Base-by-base conservation (phyloP, 768 basidiomycete species). In the Hygrophorus russula region DNA sequence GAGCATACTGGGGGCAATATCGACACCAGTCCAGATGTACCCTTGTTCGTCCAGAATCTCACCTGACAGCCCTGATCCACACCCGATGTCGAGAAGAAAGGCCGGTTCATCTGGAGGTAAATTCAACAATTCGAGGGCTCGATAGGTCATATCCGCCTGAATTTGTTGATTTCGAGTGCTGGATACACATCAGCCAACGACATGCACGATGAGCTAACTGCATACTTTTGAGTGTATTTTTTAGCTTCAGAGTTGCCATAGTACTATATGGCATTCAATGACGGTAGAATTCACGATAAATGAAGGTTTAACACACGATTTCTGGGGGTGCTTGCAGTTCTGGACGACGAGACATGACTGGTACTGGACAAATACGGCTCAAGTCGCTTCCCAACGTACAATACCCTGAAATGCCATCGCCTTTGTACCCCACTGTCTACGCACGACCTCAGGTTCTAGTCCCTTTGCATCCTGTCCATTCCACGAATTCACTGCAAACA, bases 81-180 rank as follows among this genome's bases (percentile, higher is more conserved):
- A 98, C 2, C 96, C 96, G 45, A 99, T 91, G 59, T 99, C 96
- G 28, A 98, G 74, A 12, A 99, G 65, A 55, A 85, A 87, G 0
- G 86, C 82, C 0, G 92, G 78, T 46, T 90, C 70, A 36, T 80
- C 83, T 37, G 73, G 71, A 8, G 91, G 82, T 30, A 97, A 63
- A 51, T 80, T 85, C 34, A 98, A 70, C 9, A 99, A 71, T 59
- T 98, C 96, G 28, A 99, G 66, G 2, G 93, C 93, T 51, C 96
- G 76, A 53, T 92, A 87, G 12, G 96, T 96, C 96, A 99, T 97
- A 49, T 93, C 82, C 8, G 91, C 84, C 58, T 99, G 96, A 48
- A 99, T 92, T 59, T 84, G 82, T 60, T 98, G 93, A 55, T 94
- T 90, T 42, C 96, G 91, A 24, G 93, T 81, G 65, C 92, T 96